Conservation (phyloP, 805 yeast genomes). For the Ogataea allantospora region DNA sequence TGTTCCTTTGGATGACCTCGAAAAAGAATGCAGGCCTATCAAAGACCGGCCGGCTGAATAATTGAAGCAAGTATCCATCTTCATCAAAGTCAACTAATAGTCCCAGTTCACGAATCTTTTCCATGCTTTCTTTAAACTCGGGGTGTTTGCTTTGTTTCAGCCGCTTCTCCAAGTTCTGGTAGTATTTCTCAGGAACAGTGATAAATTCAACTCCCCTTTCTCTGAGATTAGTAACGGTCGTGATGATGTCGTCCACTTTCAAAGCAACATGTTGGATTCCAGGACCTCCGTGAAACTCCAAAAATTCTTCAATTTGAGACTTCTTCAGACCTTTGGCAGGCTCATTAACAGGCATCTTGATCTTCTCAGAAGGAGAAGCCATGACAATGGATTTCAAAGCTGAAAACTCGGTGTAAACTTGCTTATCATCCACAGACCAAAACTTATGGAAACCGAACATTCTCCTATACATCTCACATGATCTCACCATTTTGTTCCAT, state of each 20-base stretch:
- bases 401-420: conserved; percentile 65
- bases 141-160: conserved; percentile 40
- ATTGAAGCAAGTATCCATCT: conserved; percentile 71
- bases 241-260: conserved; percentile 57
- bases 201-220: conserved; percentile 73
- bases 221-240: conserved; percentile 51
- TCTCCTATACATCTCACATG: conserved; percentile 58
- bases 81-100: conserved; percentile 78
- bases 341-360: conserved; percentile 83
- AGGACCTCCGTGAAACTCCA: conserved; percentile 72
- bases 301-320: conserved; percentile 81
- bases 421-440: conserved; percentile 83
- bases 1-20: conserved; percentile 76
- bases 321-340: conserved; percentile 67
- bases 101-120: conserved; percentile 46
- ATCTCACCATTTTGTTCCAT: conserved; percentile 62
- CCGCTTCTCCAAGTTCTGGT: conserved; percentile 45
- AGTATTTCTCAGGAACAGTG: conserved; percentile 56
- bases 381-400: conserved; percentile 74
- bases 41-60: conserved; percentile 72
- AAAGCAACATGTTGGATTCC: conserved; percentile 86
- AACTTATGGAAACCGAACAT: conserved; percentile 73
- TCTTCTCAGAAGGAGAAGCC: conserved; percentile 61
- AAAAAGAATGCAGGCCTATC: conserved; percentile 82
- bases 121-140: conserved; percentile 51